Evolutionary conservation across 2,329 filamentous ascomycete genomes (phyloP), one percentile per base, ranked within the genome.

Genomic region (Cercospora sp.): DNA sequence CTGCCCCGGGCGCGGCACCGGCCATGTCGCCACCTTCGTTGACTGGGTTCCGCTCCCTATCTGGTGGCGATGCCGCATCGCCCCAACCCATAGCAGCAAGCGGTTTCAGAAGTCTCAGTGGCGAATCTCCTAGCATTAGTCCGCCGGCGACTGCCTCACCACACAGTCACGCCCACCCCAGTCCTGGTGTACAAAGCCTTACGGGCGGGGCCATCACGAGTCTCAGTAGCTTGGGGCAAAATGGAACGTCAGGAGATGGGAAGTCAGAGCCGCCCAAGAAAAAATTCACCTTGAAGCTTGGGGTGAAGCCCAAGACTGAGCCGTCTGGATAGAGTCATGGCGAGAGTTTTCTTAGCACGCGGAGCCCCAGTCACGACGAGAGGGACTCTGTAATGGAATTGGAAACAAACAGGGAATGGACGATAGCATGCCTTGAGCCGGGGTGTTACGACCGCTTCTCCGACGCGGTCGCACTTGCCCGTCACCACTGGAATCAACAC

Each of bases 271-370:
- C 66, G 9, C 71, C 70, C 13, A 74, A 74, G 70, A 73, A 73
- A 60, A 76, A 75, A 64, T 61, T 75, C 30, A 76, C 69, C 10
- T 53, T 76, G 40, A 75, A 74, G 65, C 30, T 75, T 20, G 67
- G 67, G n/a, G 63, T 61, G 23, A 65, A 62, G 62, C 62, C 62
- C 20, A 64, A 64, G 20, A 12, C 36, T 28, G 62, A 64, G 18
- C 51, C 62, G 31, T 57, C 62, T 45, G 62, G 62, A 42, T 64
- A 64, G 62, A 59, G 40, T 62, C 55, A 36, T 30, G 28, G n/a
- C 55, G 30, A 59, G n/a, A 30, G 13, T 58, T 5, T 30, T 31
- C n/a, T 5, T 28, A 58, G 23, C 16, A 58, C 30, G 7, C n/a
- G 8, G 9, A 58, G 53, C 53, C 26, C 26, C 53, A 31, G 26